Conservation (phyloP, 192 early-diverging fungal genomes). For the Linnemannia schmuckeri region DNA sequence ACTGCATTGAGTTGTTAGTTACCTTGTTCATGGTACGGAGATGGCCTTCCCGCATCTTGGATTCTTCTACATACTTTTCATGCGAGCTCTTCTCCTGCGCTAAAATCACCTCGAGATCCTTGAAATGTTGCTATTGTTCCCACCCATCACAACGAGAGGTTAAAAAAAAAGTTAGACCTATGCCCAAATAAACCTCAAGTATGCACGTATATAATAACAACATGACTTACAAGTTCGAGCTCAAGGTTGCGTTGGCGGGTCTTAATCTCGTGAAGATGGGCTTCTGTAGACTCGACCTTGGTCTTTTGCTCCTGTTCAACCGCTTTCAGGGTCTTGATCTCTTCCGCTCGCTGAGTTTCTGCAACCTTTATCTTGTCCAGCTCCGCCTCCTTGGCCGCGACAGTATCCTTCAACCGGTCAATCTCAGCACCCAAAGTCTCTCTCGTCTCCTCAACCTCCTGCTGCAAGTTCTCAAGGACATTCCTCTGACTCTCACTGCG, state of each 20-base stretch:
- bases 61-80: conserved; percentile 74
- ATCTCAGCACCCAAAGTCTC: conserved; percentile 37
- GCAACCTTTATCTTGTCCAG: conserved; percentile 30
- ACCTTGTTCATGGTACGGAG: conserved; percentile 82
- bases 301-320: conserved; percentile 26
- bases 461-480: conserved; percentile 42
- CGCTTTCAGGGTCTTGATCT: conserved; percentile 34
- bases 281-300: conserved; percentile 33
- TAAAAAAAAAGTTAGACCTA: not conserved
- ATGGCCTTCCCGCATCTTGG: conserved; percentile 75
- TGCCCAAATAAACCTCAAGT: not conserved
- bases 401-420: conserved; percentile 25
- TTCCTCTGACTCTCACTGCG: conserved; percentile 37
- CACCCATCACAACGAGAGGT: not conserved
- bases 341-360: conserved; percentile 6
- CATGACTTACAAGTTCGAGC: conserved; percentile 28
- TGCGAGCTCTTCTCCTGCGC: conserved; percentile 58
- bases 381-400: conserved; percentile 32
- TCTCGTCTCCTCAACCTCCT: conserved; percentile 47
- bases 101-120: conserved; percentile 58
- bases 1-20: conserved; percentile 34
- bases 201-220: not conserved
- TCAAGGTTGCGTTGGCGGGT: conserved; percentile 34
- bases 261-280: conserved; percentile 42
- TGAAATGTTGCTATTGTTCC: conserved; percentile 55